phyloP scores from a whole-genome alignment of 2,329 filamentous ascomycete species.

The Sporothrix inflata region DNA sequence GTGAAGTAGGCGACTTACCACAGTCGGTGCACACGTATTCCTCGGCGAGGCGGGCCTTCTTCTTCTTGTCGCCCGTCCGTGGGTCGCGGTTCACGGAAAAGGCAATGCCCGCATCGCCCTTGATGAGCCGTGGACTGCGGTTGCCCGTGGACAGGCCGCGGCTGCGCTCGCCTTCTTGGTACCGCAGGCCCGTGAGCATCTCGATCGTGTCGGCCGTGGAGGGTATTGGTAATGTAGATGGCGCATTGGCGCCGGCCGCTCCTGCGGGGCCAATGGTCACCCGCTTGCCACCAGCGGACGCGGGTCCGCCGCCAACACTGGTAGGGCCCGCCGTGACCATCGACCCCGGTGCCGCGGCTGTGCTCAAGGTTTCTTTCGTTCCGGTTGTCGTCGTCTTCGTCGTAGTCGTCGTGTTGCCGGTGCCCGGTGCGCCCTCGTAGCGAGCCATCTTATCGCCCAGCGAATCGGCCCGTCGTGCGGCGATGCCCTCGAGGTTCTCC shows the following conservation, averaged over 20 bases:
- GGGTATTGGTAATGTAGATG: constrained; percentile 39
- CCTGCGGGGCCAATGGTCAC: neutral
- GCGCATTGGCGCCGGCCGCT: neutral
- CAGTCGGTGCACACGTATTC: constrained; percentile 97
- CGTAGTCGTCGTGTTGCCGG: neutral
- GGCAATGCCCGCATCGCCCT: constrained; percentile 83
- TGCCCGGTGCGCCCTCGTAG: constrained; percentile 61
- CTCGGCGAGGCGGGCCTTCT: constrained; percentile 79
- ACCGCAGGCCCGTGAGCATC: constrained; percentile 86
- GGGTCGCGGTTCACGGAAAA: constrained; percentile 79
- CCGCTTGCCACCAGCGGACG: neutral
- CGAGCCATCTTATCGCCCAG: constrained; percentile 84
- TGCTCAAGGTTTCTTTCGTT: neutral
- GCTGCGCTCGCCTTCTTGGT: constrained; percentile 85
- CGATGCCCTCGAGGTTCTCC: constrained; percentile 77
- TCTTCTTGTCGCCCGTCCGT: constrained; percentile 76
- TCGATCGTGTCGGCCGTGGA: constrained; percentile 85
- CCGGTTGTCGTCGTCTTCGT: neutral
- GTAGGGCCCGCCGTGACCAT: neutral
- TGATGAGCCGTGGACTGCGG: constrained; percentile 76
- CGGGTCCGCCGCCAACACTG: neutral
- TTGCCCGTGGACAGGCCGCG: constrained; percentile 86
- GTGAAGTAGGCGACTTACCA: constrained; percentile 55
- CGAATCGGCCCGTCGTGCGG: constrained; percentile 70
- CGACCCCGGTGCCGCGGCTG: neutral